phyloP scores from a whole-genome alignment of 345 rosid species.

The Streptanthus diversifolius region DNA sequence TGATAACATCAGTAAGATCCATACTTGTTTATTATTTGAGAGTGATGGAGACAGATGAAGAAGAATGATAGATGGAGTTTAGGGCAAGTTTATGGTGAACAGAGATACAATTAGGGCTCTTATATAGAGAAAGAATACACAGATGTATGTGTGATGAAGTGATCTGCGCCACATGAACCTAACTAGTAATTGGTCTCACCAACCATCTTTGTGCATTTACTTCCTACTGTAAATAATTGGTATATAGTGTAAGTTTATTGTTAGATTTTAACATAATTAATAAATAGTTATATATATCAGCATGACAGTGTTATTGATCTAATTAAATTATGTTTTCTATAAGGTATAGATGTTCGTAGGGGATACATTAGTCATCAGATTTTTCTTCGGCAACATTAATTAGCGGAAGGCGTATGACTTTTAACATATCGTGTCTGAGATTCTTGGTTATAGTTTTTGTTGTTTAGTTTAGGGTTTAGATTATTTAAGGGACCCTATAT shows the following conservation, averaged over 20 bases:
- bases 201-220: conserved; percentile 33
- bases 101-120: conserved; percentile 7
- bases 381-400: conserved; percentile 5
- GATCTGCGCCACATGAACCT: conserved; percentile 4
- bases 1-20: conserved; percentile 55
- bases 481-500: neutral
- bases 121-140: conserved; percentile 22
- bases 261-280: neutral
- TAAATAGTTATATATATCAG: neutral
- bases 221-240: neutral
- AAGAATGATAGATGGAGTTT: conserved; percentile 12
- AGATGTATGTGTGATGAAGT: conserved; percentile 15
- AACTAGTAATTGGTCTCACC: conserved; percentile 29
- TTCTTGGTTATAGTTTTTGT: neutral
- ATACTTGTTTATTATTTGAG: conserved; percentile 26
- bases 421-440: neutral
- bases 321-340: neutral
- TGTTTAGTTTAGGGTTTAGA: neutral
- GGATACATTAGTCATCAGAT: conserved; percentile 9
- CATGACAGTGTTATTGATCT: neutral
- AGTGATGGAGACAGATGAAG: neutral
- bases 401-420: neutral
- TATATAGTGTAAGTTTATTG: neutral
- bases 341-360: conserved; percentile 3
- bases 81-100: conserved; percentile 11